These are phyloP conservation scores for Ogataea minuta DNA, from an alignment of 805 yeast genomes.

Conservation along the genomic window DNA sequence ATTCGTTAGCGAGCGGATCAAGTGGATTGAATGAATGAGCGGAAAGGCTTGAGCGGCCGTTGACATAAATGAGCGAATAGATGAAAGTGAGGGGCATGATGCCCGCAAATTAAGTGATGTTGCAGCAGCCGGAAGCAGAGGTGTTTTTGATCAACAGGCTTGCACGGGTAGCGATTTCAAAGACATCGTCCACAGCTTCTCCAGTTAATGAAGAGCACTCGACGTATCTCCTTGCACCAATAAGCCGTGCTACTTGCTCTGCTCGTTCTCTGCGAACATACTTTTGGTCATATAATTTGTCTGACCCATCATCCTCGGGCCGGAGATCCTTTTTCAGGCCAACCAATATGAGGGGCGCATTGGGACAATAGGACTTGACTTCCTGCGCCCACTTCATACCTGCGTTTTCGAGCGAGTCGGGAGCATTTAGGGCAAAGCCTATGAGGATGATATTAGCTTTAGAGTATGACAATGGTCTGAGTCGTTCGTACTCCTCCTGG, in stretches of 20 bases:
- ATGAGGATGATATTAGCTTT: constrained; percentile 83
- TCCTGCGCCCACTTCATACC: constrained; percentile 85
- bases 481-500: constrained; percentile 90
- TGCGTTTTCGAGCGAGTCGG: constrained; percentile 83
- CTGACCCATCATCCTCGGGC: constrained; percentile 34
- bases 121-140: constrained; percentile 44
- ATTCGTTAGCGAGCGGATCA: constrained; percentile 3
- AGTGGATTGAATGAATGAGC: constrained; percentile 1
- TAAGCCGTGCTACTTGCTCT: constrained; percentile 65
- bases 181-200: constrained; percentile 91
- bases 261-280: constrained; percentile 61
- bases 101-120: constrained; percentile 26
- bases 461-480: constrained; percentile 84
- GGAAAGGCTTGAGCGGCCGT: not conserved
- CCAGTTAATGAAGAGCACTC: constrained; percentile 93
- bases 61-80: constrained; percentile 4
- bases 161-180: constrained; percentile 86
- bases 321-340: constrained; percentile 86
- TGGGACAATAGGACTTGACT: constrained; percentile 76
- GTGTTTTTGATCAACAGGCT: constrained; percentile 59
- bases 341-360: constrained; percentile 71
- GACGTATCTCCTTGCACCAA: constrained; percentile 80
- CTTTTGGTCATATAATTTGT: constrained; percentile 34
- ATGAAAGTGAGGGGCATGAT: not conserved
- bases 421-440: constrained; percentile 82